Evolutionary conservation across 805 yeast genomes (phyloP), one percentile per base, ranked within the genome.

Genomic region (Tetrapisispora pingtungensis): DNA sequence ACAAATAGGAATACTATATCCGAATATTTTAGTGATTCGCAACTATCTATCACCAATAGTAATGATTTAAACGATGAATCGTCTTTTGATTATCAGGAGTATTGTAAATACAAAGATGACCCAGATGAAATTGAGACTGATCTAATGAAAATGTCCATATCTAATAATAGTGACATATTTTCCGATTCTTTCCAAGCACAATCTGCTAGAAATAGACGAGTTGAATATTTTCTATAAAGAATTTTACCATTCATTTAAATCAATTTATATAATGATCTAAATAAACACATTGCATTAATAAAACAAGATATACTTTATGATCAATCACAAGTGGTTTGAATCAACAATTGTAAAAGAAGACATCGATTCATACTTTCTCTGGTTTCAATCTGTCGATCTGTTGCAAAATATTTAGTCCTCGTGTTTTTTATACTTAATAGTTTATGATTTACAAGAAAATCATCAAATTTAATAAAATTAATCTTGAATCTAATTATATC

Each of bases 101-200:
- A 24, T 14, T 37, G 27, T 27, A 28, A 37, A 24, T 17, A 33
- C 3, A 18, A 19, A 15, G 31, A 28, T 17, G 20, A 36, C 10
- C 6, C 19, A 22, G 33, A 27, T 28, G 37, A 42, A 30, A 4
- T 34, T 24, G 41, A 42, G n/a, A 36, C 40, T 1, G 41, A 42
- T 36, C 15, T 36, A 18, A 24, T 42, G 24, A 30, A 22, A 7
- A 30, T 36, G 33, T 36, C 41, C 2, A 10, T 30, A n/a, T 39
- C 46, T 22, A 53, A 46, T 17, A 47, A 28, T 19, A 13, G 49
- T 7, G 41, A 42, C 15, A 36, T 42, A 26, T 64, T 61, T 39
- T 64, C 68, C 7, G 68, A 64, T 33, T 54, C 55, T 27, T 63
- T 62, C 43, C 68, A 64, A 41, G 55, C 61, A 14, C 54, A 51